Conservation (phyloP, 2,329 filamentous ascomycete species). For the Fulvia fulva region DNA sequence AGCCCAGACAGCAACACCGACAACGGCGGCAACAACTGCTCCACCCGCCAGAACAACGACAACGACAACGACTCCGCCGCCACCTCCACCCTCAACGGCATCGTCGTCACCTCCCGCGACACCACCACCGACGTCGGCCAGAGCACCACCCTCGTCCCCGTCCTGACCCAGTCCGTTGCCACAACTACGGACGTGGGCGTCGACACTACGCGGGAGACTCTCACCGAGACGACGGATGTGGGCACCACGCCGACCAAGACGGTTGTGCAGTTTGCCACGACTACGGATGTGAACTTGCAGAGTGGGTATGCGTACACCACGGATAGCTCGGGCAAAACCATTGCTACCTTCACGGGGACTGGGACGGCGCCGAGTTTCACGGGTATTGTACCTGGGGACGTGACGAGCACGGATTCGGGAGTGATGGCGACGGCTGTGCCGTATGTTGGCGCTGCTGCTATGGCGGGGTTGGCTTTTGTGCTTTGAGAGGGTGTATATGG, state of each 20-base stretch:
- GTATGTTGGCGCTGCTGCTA: constrained; percentile 8
- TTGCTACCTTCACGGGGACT: constrained; percentile 10
- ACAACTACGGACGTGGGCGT: constrained; percentile 9
- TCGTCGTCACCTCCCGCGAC: constrained; percentile 4
- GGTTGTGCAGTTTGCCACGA: constrained; percentile 6
- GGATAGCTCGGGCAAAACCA: constrained; percentile 1
- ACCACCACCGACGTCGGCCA: constrained; percentile 10
- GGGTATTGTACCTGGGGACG: background rate
- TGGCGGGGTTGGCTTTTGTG: constrained; percentile 9
- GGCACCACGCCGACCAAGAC: constrained; percentile 13
- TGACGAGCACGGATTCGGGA: background rate
- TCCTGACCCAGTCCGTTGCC: constrained; percentile 6
- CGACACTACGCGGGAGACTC: constrained; percentile 2
- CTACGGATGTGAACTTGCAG: constrained; percentile 12
- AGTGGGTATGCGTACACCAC: constrained; percentile 15
- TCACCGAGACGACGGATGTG: constrained; percentile 9
- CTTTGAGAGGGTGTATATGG: too few species aligned
- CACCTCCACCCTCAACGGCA: constrained; percentile 6
- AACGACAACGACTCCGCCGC: background rate
- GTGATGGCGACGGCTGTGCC: constrained; percentile 8
- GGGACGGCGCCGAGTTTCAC: background rate
- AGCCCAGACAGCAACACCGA: constrained; percentile 8
- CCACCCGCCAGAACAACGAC: too few species aligned
- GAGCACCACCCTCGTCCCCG: constrained; percentile 10
- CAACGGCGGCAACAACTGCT: constrained; percentile 9